Evolutionary conservation across 176 grass and related monocot genomes (phyloP).

Genomic region (Otatea glauca): DNA sequence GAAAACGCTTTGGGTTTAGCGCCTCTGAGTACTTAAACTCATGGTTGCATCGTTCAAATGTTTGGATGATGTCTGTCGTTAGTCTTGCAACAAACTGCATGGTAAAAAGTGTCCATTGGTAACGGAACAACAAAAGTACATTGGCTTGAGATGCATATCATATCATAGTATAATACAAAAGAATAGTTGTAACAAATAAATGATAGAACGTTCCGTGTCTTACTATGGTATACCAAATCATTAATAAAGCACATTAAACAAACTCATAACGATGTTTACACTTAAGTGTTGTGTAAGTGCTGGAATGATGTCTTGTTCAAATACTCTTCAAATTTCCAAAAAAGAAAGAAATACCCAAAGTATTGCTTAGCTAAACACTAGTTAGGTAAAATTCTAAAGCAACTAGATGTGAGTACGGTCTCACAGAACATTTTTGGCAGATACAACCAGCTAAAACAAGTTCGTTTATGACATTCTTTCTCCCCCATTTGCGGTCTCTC

Average conservation of each 20-base stretch:
- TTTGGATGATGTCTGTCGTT: constrained; percentile 75
- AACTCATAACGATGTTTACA: neutral
- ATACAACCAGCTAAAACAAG: constrained; percentile 18
- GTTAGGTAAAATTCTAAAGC: constrained; percentile 24
- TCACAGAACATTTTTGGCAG: constrained; percentile 15
- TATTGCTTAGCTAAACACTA: constrained; percentile 17
- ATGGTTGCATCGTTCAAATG: constrained; percentile 68
- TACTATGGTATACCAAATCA: neutral
- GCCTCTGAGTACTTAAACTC: constrained; percentile 82
- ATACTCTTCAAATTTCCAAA: neutral
- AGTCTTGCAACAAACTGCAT: constrained; percentile 76
- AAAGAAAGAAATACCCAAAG: neutral
- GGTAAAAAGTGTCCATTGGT: constrained; percentile 29
- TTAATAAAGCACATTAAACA: neutral
- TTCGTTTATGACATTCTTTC: neutral
- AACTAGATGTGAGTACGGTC: neutral
- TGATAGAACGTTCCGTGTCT: neutral
- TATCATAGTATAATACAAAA: neutral
- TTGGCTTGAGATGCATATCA: neutral
- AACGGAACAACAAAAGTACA: constrained; percentile 18
- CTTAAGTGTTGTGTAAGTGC: neutral
- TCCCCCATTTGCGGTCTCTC: neutral
- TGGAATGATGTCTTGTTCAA: neutral
- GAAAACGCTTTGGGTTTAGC: constrained; percentile 73
- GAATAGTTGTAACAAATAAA: constrained; percentile 16